Evolutionary conservation across 139 green algal genomes (phyloP).

Genomic region (Asterochloris sp.): DNA sequence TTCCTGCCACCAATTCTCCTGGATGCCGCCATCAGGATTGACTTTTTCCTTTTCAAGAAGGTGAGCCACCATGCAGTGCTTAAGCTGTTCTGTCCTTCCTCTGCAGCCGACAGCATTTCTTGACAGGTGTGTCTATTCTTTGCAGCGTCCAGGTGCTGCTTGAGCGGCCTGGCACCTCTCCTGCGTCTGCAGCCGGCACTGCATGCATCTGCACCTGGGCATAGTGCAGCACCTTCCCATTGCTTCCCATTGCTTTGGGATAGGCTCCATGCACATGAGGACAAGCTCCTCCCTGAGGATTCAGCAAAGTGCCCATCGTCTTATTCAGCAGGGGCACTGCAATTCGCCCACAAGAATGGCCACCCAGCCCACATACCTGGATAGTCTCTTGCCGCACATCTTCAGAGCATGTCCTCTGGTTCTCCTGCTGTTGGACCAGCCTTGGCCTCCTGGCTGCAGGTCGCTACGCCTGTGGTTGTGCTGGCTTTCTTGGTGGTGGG

Average conservation of each 20-base stretch:
- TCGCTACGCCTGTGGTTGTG: constrained; percentile 54
- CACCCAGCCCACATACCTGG: too few species aligned
- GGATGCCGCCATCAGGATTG: constrained; percentile 68
- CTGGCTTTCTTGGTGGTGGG: constrained; percentile 76
- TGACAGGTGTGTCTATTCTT: not conserved
- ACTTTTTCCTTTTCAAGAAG: constrained; percentile 90
- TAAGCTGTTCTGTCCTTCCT: not conserved
- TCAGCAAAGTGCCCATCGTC: too few species aligned
- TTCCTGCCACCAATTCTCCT: constrained; percentile 81
- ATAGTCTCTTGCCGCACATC: too few species aligned
- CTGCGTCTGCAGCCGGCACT: not conserved
- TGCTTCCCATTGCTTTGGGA: too few species aligned
- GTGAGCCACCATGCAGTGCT: constrained; percentile 9
- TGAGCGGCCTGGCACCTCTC: not conserved
- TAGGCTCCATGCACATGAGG: too few species aligned
- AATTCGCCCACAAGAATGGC: too few species aligned
- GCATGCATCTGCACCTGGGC: not conserved
- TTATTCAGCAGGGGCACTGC: too few species aligned
- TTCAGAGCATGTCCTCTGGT: too few species aligned
- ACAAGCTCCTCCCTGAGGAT: too few species aligned
- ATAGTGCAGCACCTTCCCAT: too few species aligned
- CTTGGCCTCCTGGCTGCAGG: constrained; percentile 22
- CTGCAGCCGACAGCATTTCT: too few species aligned
- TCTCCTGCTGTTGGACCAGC: too few species aligned
- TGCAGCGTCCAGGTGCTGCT: constrained; percentile 5